Evolutionary conservation across 2,329 filamentous ascomycete species (phyloP).

Genomic region (Cladophialophora carrionii): DNA sequence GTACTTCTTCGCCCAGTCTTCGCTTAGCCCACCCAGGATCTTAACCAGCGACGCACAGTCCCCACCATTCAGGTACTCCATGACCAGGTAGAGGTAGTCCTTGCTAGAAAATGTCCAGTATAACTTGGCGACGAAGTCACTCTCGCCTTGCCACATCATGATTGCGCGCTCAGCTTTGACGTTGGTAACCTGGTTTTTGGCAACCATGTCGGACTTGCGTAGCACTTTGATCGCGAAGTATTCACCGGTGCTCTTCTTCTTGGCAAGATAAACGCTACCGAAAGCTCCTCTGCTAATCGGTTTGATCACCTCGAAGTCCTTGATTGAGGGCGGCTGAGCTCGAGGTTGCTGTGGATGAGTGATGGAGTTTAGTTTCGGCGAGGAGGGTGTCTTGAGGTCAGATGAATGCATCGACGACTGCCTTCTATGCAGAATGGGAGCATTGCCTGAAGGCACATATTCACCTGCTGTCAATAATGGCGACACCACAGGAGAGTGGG

Average conservation of each 20-base stretch:
- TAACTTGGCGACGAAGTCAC: slow-evolving; percentile 96
- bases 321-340: slow-evolving; percentile 91
- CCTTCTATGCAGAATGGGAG: slow-evolving; percentile 68
- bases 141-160: slow-evolving; percentile 99
- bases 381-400: slow-evolving; percentile 70
- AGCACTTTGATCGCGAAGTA: slow-evolving; percentile 99
- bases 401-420: slow-evolving; percentile 91
- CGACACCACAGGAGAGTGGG: slow-evolving; percentile 78
- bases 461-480: slow-evolving; percentile 83
- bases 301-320: slow-evolving; percentile 99
- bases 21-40: slow-evolving; percentile 83
- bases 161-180: slow-evolving; percentile 98
- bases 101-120: slow-evolving; percentile 99
- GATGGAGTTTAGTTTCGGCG: slow-evolving; percentile 74
- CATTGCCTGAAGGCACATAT: slow-evolving; percentile 51
- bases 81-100: slow-evolving; percentile 96
- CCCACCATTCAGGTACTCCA: slow-evolving; percentile 98
- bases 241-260: slow-evolving; percentile 97
- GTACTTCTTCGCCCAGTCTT: slow-evolving; percentile 99
- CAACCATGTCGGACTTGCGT: slow-evolving; percentile 99
- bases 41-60: slow-evolving; percentile 97
- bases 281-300: slow-evolving; percentile 99
- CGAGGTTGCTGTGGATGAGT: slow-evolving; percentile 83
- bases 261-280: slow-evolving; percentile 94
- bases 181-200: slow-evolving; percentile 98